Percentiles rank a stretch among this genome's conserved stretches.
phyloP scores from a whole-genome alignment of 495 filamentous ascomycete genomes.

The Aspergillus nanangensis region DNA sequence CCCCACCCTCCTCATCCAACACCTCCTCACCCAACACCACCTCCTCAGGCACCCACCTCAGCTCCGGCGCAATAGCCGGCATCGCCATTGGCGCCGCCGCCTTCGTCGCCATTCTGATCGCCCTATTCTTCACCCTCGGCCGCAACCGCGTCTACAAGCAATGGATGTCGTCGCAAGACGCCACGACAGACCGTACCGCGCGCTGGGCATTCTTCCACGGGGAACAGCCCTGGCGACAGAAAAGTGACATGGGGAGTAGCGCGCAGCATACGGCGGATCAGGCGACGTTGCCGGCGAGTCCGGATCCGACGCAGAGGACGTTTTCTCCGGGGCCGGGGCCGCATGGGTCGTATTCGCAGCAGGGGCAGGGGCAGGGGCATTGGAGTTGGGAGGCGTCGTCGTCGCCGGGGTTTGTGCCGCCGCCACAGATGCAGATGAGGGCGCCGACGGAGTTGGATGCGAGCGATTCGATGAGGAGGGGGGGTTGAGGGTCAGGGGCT shows the following conservation, averaged over 20 bases:
- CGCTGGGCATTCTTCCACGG: slow-evolving; percentile 25
- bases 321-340: slow-evolving; percentile 8
- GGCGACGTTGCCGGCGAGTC: slow-evolving; percentile 8
- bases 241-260: slow-evolving; percentile 8
- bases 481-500: too few species aligned
- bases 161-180: slow-evolving; percentile 32
- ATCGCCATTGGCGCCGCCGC: slow-evolving; percentile 30
- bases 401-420: slow-evolving; percentile 6
- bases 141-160: slow-evolving; percentile 32
- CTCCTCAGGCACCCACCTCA: slow-evolving; percentile 11
- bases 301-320: slow-evolving; percentile 11
- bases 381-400: slow-evolving; percentile 23
- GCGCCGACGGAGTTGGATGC: slow-evolving; percentile 28
- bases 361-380: too few species aligned
- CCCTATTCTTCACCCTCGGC: slow-evolving; percentile 37
- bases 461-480: background rate
- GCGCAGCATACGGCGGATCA: slow-evolving; percentile 6
- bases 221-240: too few species aligned
- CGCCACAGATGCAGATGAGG: background rate
- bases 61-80: slow-evolving; percentile 33
- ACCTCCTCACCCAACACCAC: slow-evolving; percentile 6
- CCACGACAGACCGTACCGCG: slow-evolving; percentile 26
- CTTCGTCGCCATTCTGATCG: slow-evolving; percentile 27
- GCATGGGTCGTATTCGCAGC: too few species aligned
- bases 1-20: slow-evolving; percentile 5